A percentile compares a stretch with the other conserved stretches of the same genome.
phyloP scores from a whole-genome alignment of 495 filamentous ascomycete species.

The Trichoderma orchidacearum region DNA sequence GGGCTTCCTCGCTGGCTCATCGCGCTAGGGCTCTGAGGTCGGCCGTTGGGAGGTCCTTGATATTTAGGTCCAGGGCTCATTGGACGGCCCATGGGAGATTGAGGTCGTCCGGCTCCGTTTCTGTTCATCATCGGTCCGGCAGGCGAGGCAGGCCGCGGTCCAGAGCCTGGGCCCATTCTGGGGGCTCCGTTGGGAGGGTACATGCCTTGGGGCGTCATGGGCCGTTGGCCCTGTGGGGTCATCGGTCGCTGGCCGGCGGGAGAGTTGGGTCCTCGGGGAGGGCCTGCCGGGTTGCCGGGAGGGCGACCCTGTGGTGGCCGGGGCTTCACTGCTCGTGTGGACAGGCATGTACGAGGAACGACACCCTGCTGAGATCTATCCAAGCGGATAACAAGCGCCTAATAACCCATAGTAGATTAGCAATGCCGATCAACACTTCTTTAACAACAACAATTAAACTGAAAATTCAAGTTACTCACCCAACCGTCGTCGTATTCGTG shows the following conservation, averaged over 20 bases:
- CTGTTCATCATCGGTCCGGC: slow-evolving; percentile 13
- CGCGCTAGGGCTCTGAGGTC: slow-evolving; percentile 18
- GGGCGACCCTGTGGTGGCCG: slow-evolving; percentile 40
- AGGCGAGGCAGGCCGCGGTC: slow-evolving; percentile 17
- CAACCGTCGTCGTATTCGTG: slow-evolving; percentile 99
- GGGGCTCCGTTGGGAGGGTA: slow-evolving; percentile 25
- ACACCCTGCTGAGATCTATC: slow-evolving; percentile 89
- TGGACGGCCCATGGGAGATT: slow-evolving; percentile 19
- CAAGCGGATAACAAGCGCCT: slow-evolving; percentile 83
- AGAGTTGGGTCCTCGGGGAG: slow-evolving; percentile 26
- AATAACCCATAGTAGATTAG: slow-evolving; percentile 26
- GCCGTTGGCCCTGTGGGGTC: slow-evolving; percentile 20
- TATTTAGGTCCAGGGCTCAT: slow-evolving; percentile 6
- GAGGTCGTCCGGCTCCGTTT: slow-evolving; percentile 28
- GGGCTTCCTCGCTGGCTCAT: slow-evolving; percentile 32
- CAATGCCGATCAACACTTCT: not conserved
- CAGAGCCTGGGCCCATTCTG: slow-evolving; percentile 20
- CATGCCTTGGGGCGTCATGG: slow-evolving; percentile 25
- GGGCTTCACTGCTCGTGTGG: slow-evolving; percentile 82
- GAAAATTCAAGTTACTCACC: slow-evolving; percentile 33
- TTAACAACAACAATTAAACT: slow-evolving; percentile 17
- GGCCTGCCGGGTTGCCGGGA: slow-evolving; percentile 19
- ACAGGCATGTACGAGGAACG: slow-evolving; percentile 84
- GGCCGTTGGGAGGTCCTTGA: slow-evolving; percentile 1
- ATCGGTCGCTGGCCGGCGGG: slow-evolving; percentile 31